Evolutionary conservation across 345 rosid genomes (phyloP).

Genomic region (Schrenkiella parvula): DNA sequence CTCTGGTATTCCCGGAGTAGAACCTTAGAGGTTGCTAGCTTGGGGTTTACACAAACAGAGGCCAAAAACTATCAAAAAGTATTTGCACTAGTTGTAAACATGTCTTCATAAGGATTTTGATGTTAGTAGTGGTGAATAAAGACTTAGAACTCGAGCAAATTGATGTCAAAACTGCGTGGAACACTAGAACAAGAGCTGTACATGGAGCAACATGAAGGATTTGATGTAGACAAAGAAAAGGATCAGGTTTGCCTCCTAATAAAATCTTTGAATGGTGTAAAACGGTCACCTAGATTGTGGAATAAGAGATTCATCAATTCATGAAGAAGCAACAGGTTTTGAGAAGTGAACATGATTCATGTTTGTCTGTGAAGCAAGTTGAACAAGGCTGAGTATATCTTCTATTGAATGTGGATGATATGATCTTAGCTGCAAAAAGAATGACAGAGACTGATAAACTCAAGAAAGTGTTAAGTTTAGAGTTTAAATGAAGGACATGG

Average conservation of each 20-base stretch:
- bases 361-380: neutral
- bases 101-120: neutral
- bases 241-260: neutral
- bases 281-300: neutral
- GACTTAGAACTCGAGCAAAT: neutral
- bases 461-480: neutral
- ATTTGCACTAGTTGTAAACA: neutral
- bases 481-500: neutral
- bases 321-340: neutral
- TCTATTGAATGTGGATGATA: neutral
- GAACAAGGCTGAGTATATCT: neutral
- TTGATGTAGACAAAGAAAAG: neutral
- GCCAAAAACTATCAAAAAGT: neutral
- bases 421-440: neutral
- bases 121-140: neutral
- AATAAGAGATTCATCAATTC: neutral
- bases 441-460: neutral
- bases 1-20: neutral
- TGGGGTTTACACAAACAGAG: neutral
- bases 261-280: neutral
- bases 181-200: neutral
- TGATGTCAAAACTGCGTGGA: neutral
- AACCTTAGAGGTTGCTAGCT: neutral
- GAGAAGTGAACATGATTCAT: neutral
- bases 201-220: neutral